phyloP scores from a whole-genome alignment of 257 asterid genomes.

The Forsythia viridissima region DNA sequence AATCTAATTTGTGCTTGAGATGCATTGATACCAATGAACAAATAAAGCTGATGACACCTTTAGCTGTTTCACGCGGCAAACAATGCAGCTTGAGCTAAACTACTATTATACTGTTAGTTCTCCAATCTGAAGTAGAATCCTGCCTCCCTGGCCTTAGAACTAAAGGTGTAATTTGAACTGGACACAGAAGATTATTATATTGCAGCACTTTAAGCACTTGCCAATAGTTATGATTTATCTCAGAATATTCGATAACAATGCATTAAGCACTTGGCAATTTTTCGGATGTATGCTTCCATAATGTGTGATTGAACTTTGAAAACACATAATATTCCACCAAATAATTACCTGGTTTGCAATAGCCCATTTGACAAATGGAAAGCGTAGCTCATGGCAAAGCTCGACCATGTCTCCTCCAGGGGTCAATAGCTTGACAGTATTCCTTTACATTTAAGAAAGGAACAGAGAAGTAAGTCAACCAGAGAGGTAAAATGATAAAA shows the following conservation, averaged over 20 bases:
- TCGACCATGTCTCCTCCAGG: slow-evolving; percentile 93
- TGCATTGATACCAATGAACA: neutral
- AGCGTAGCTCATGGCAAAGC: slow-evolving; percentile 89
- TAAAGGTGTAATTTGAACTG: neutral
- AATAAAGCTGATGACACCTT: neutral
- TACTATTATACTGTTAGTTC: neutral
- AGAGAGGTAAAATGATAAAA: slow-evolving; percentile 7
- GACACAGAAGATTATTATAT: neutral
- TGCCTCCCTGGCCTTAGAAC: neutral
- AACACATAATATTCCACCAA: neutral
- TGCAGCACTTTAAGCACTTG: neutral
- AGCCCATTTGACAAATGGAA: slow-evolving; percentile 83
- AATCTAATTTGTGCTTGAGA: neutral
- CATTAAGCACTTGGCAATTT: neutral
- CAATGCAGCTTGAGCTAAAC: neutral
- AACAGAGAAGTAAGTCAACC: slow-evolving; percentile 11
- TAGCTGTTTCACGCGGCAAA: neutral
- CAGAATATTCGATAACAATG: slow-evolving; percentile 3
- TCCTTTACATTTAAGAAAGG: slow-evolving; percentile 42
- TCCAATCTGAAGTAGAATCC: neutral
- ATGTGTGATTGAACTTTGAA: neutral
- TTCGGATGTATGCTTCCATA: neutral
- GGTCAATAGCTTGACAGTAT: slow-evolving; percentile 71
- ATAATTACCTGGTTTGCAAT: slow-evolving; percentile 63
- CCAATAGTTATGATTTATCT: neutral